Conservation (phyloP, 2,329 filamentous ascomycete genomes). For the Ascochyta lentis region DNA sequence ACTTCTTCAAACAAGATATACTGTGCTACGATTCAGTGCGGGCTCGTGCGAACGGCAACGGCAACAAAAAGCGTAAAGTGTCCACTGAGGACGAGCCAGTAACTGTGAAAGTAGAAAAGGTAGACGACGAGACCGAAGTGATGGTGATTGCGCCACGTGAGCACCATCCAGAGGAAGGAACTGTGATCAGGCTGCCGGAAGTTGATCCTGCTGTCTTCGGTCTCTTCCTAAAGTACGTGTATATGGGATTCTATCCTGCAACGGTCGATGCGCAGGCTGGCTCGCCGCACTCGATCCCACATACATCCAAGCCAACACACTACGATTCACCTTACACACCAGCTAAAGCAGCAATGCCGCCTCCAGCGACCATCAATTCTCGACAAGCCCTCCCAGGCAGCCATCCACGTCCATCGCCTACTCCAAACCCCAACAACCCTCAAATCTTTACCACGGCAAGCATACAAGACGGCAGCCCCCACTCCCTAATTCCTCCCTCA, state of each 20-base stretch:
- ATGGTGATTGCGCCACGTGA: not conserved
- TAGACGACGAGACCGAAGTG: not conserved
- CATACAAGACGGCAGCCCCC: not conserved
- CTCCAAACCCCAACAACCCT: too few relatives aligned
- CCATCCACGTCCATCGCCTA: not conserved
- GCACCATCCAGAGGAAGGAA: not conserved
- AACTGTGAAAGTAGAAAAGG: not conserved
- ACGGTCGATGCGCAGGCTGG: slow-evolving; percentile 11
- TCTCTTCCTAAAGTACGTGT: slow-evolving; percentile 32
- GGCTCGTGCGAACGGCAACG: not conserved
- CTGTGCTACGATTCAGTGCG: not conserved
- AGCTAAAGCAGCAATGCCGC: not conserved
- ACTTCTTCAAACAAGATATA: slow-evolving; percentile 16
- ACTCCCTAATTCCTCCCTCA: slow-evolving; percentile 5
- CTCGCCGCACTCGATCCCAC: not conserved
- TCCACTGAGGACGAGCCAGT: not conserved
- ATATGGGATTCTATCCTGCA: slow-evolving; percentile 24
- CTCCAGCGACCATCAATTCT: not conserved
- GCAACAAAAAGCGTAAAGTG: slow-evolving; percentile 23
- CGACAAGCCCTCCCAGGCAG: not conserved
- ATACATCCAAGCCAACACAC: not conserved
- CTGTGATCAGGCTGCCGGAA: slow-evolving; percentile 6
- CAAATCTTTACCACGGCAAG: not conserved
- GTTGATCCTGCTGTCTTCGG: slow-evolving; percentile 24
- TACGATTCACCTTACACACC: not conserved